Evolutionary conservation across 1,284 basidiomycete species (phyloP), one percentile per base, ranked within the genome.

Genomic region (Golubevia sp.): DNA sequence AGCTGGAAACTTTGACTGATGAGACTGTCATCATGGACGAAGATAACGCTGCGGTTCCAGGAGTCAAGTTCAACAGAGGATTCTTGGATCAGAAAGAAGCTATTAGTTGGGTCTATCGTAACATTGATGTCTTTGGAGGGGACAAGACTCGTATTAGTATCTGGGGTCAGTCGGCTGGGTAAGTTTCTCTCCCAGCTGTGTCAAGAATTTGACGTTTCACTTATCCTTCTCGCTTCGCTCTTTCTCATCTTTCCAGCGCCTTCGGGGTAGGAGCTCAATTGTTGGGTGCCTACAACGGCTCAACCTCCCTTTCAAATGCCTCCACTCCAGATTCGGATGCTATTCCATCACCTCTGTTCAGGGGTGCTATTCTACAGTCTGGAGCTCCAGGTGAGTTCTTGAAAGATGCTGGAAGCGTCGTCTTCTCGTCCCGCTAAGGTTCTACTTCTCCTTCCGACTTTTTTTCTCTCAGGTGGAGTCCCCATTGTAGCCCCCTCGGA

Each of bases 151-250:
- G 57, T 20, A 63, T 64, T 1, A 64, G 49, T 2, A 38, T 64
- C 34, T 64, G 63, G 63, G 63, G 63, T 50, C 63, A 64, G 23
- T 63, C 59, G 3, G 63, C 61, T 13, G 63, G 30, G 30, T 34
- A 11, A 34, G 30, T 34, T 5, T 34, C 4, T 3, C 30, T 34
- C 30, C 5, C 30, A 34, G 30, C 30, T 11, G n/a, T n/a, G n/a
- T n/a, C n/a, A n/a, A n/a, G n/a, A 34, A 34, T 5, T 34, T 34
- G 30, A 34, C 30, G n/a, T n/a, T n/a, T 11, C 30, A 34, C 30
- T 11, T 34, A 5, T 11, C 30, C 30, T 5, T 5, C 11, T 11
- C 30, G 11, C 30, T 34, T 34, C 30, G 4, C 30, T 3, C 4
- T 11, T 34, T 5, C 11, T 34, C 30, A 11, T 34, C 11, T 34